A percentile compares a stretch with the other conserved stretches of the same genome.
Conservation (phyloP, 345 rosid genomes). For the Moringa oleifera region DNA sequence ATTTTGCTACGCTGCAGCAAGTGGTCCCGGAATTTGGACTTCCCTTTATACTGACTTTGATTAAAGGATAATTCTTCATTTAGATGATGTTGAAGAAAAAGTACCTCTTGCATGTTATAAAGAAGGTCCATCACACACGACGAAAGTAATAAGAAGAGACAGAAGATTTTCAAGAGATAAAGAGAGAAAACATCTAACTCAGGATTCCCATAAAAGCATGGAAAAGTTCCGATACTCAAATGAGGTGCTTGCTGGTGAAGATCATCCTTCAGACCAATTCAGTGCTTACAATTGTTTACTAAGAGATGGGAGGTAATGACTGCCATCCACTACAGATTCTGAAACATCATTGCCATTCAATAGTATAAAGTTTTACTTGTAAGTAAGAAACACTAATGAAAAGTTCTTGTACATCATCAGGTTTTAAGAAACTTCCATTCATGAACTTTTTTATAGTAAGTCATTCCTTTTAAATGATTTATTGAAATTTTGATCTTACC, state of each 20-base stretch:
- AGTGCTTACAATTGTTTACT: constrained; percentile 51
- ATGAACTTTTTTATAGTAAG: background rate
- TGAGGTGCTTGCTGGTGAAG: constrained; percentile 29
- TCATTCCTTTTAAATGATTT: background rate
- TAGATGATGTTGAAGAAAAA: constrained; percentile 39
- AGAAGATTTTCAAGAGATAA: constrained; percentile 26
- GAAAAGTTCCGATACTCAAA: constrained; percentile 27
- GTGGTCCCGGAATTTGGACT: constrained; percentile 6
- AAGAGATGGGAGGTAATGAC: constrained; percentile 63
- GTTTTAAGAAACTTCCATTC: constrained; percentile 7
- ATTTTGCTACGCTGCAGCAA: constrained; percentile 1
- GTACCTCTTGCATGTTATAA: constrained; percentile 24
- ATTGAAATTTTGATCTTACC: constrained; percentile 16
- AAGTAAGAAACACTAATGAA: constrained; percentile 10
- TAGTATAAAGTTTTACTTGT: background rate
- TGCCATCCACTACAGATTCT: constrained; percentile 9
- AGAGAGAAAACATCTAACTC: constrained; percentile 33
- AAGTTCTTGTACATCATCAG: constrained; percentile 6
- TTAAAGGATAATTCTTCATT: constrained; percentile 18
- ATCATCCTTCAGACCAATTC: constrained; percentile 26
- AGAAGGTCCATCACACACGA: constrained; percentile 28
- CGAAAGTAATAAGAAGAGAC: constrained; percentile 27
- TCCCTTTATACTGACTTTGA: constrained; percentile 17
- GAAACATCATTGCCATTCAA: background rate
- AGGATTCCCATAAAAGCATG: constrained; percentile 25